Base-by-base conservation (phyloP, 2,329 filamentous ascomycete genomes). In the Penicillium sp. region DNA sequence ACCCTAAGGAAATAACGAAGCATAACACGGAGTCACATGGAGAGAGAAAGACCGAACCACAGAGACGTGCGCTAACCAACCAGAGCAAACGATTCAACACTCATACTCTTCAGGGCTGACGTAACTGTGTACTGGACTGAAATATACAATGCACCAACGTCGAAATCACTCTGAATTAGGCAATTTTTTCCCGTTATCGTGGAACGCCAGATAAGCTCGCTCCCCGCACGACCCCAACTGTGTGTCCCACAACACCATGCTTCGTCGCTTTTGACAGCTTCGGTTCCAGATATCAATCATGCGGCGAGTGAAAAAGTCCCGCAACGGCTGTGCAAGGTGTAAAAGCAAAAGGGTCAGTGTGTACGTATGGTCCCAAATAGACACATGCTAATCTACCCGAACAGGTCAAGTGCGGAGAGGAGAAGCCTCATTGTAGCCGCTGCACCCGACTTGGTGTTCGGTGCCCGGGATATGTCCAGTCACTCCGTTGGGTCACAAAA, bases 321-420 rank as follows among this genome's bases (percentile, higher is more conserved):
- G 74, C n/a, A 74, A 75, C 55, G 74, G 74, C 8, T 76, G 74
- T 63, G 71, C 71, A n/a, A 68, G 73, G 44, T 76, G 74, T 64
- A 76, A 76, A 63, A 75, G 71, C 65, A 75, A 76, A 68, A 67
- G 74, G 54, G 74, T 76, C 14, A 55, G 65, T 66, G 22, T 43
- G 22, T 22, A n/a, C 14, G 22, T 29, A 22, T 43, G 21, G 39
- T 26, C 14, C 19, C 9, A 10, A 19, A 21, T 53, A 14, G 21
- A 8, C 26, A 14, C 37, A 19, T 35, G 33, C 56, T 58, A 29
- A 58, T 7, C 9, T 52, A 29, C 56, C 31, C 49, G 16, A 35
- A 56, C 26, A 75, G 72, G 69, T 76, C 50, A 76, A 76, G 66
- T 76, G 74, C 55, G 74, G 74, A 61, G 73, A 76, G 59, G 71